phyloP scores from a whole-genome alignment of 2,329 filamentous ascomycete species.

The Venturia nashicola region DNA sequence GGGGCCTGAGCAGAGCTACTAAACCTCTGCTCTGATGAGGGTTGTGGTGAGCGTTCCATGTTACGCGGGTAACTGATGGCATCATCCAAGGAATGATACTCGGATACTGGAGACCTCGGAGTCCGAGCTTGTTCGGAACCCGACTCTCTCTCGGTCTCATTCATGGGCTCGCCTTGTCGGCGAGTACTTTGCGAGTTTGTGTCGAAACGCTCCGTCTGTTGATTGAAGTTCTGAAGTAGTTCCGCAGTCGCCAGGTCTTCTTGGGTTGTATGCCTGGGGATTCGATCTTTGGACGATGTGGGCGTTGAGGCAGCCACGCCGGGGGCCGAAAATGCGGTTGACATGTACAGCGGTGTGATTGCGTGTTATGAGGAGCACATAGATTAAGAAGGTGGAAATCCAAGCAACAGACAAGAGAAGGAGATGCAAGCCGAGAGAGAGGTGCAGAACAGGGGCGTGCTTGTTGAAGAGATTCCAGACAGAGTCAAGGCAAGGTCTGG shows the following conservation, averaged over 20 bases:
- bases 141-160: not conserved
- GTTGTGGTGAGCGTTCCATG: not conserved
- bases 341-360: not conserved
- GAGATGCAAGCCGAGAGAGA: not conserved
- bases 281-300: not conserved
- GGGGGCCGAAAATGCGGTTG: not conserved
- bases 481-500: not conserved
- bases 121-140: not conserved
- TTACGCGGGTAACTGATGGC: constrained; percentile 17
- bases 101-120: constrained; percentile 16
- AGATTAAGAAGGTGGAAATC: not conserved
- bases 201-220: not conserved
- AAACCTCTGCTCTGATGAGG: constrained; percentile 12
- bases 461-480: not conserved
- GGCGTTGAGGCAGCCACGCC: not conserved
- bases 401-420: not conserved
- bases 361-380: not conserved
- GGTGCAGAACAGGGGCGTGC: not conserved
- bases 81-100: constrained; percentile 29
- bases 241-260: constrained; percentile 6
- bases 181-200: not conserved
- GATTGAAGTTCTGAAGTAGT: constrained; percentile 5
- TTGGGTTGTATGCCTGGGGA: not conserved
- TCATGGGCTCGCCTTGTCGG: not conserved
- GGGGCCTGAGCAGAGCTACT: constrained; percentile 13